Evolutionary conservation across 331 rosid genomes (phyloP).

Genomic region (Erythrophleum ivorense): DNA sequence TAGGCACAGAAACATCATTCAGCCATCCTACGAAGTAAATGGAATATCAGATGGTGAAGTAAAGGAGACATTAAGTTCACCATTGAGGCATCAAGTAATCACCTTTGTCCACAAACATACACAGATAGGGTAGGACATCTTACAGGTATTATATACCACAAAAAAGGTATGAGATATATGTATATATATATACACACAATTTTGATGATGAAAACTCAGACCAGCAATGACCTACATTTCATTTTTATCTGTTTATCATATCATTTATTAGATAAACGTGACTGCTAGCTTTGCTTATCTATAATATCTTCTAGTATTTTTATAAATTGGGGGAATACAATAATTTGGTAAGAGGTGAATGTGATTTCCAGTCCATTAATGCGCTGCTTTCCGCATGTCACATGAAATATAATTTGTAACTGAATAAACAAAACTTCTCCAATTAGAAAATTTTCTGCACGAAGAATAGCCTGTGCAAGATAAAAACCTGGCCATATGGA

Average conservation of each 20-base stretch:
- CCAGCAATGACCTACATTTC: constrained; percentile 25
- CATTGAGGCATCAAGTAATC: constrained; percentile 26
- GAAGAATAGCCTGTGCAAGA: not conserved
- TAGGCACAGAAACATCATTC: constrained; percentile 28
- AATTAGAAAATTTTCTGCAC: constrained; percentile 3
- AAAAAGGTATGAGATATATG: not conserved
- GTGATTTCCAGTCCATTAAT: constrained; percentile 6
- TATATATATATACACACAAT: no score
- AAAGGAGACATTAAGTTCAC: constrained; percentile 23
- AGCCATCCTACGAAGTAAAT: not conserved
- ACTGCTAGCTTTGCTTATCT: constrained; percentile 13
- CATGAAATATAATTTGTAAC: constrained; percentile 21
- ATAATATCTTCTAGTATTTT: constrained; percentile 18
- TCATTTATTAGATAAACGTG: constrained; percentile 30
- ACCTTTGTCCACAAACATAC: constrained; percentile 5
- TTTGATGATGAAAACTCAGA: constrained; percentile 1
- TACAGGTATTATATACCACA: not conserved
- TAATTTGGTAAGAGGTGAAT: not conserved
- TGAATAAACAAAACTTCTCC: constrained; percentile 24
- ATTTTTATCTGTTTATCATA: constrained; percentile 9
- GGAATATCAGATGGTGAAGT: constrained; percentile 17
- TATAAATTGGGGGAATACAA: constrained; percentile 16
- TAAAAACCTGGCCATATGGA: no score
- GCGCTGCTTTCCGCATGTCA: constrained; percentile 23
- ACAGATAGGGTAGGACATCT: not conserved